Evolutionary conservation across 2,329 filamentous ascomycete genomes (phyloP).

Genomic region (Taxawa tesnikishii): DNA sequence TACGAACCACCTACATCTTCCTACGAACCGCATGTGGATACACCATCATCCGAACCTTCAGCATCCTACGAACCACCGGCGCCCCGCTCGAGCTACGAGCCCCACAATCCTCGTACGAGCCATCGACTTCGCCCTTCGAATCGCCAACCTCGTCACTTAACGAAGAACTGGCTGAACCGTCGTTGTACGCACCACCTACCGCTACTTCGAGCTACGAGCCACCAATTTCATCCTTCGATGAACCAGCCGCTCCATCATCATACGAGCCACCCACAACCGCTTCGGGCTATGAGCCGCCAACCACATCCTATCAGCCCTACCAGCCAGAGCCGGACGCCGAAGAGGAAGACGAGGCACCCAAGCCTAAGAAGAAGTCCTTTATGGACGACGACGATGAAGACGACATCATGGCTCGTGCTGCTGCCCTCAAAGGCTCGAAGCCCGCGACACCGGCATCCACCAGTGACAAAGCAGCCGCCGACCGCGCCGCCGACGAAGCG

Average conservation of each 20-base stretch:
- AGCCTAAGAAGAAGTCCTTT: constrained; percentile 60
- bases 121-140: no score
- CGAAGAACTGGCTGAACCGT: no score
- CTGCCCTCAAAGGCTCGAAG: constrained; percentile 28
- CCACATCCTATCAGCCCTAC: constrained; percentile 36
- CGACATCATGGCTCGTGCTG: constrained; percentile 41
- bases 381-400: constrained; percentile 76
- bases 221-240: constrained; percentile 6
- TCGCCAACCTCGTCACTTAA: no score
- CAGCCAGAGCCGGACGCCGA: constrained; percentile 37
- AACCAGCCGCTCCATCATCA: constrained; percentile 14
- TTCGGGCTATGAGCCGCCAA: constrained; percentile 46
- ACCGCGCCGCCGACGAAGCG: constrained; percentile 71
- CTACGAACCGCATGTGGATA: constrained; percentile 12
- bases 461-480: constrained; percentile 32
- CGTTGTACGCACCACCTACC: constrained; percentile 3
- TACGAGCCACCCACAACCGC: constrained; percentile 25
- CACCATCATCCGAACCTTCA: constrained; percentile 2
- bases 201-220: not conserved
- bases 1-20: constrained; percentile 7
- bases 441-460: no score
- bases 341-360: constrained; percentile 27
- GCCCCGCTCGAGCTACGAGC: not conserved
- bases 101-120: no score
- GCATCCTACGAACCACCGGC: no score